Evolutionary conservation across 2,329 filamentous ascomycete species (phyloP).

Genomic region (Pseudocercospora fuligena): DNA sequence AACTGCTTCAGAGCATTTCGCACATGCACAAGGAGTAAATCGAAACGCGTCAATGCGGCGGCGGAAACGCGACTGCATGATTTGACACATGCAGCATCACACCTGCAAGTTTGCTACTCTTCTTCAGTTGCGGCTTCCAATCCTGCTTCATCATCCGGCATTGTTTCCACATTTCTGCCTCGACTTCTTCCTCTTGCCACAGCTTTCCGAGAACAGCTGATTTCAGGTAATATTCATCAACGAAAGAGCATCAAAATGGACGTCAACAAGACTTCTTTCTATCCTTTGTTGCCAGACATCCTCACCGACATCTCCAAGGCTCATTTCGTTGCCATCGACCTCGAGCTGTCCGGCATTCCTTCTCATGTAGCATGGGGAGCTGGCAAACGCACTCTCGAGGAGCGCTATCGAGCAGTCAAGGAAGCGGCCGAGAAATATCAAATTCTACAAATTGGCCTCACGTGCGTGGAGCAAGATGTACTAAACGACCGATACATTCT

Average conservation of each 20-base stretch:
- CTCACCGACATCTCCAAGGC: conserved; percentile 63
- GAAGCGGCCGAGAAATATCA: conserved; percentile 66
- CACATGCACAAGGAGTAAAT: conserved; percentile 16
- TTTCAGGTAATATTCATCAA: conserved; percentile 19
- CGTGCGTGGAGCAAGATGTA: conserved; percentile 63
- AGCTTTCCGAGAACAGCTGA: conserved; percentile 19
- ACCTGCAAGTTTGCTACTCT: conserved; percentile 29
- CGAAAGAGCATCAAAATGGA: conserved; percentile 56
- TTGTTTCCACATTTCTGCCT: conserved; percentile 25
- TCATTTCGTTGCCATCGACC: conserved; percentile 67
- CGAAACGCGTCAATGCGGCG: conserved; percentile 10
- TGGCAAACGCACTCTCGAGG: conserved; percentile 59
- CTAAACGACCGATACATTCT: conserved; percentile 61
- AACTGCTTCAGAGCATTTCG: neutral
- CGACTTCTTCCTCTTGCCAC: conserved; percentile 28
- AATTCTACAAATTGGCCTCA: conserved; percentile 70
- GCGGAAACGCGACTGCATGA: conserved; percentile 6
- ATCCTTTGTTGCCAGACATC: conserved; percentile 58
- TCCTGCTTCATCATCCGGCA: conserved; percentile 19
- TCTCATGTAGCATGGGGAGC: conserved; percentile 43
- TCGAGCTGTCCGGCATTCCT: conserved; percentile 69
- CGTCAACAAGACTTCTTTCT: conserved; percentile 57
- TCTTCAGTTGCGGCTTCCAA: conserved; percentile 27
- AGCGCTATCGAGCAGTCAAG: conserved; percentile 66
- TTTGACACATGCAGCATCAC: conserved; percentile 18